Conservation (phyloP, 2,329 filamentous ascomycete genomes). For the Diaporthe citri region DNA sequence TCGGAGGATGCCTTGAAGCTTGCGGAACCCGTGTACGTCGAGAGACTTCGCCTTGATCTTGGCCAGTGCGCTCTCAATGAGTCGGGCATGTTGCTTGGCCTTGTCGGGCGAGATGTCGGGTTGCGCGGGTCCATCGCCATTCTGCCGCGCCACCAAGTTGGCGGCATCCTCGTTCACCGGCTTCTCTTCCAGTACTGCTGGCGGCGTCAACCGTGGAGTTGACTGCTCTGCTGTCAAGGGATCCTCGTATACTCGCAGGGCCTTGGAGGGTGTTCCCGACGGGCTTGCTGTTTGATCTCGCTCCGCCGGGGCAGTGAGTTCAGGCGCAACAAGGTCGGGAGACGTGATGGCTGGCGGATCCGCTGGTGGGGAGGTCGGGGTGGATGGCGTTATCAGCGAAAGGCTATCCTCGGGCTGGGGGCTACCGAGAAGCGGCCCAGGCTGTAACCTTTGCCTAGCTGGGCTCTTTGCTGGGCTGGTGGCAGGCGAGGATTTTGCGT, state of each 20-base stretch:
- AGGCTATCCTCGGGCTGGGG: constrained; percentile 67
- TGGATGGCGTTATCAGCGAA: constrained; percentile 63
- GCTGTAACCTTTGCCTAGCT: constrained; percentile 46
- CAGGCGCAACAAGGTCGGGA: constrained; percentile 37
- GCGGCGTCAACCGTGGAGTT: constrained; percentile 51
- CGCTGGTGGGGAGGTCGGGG: constrained; percentile 48
- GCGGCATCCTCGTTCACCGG: constrained; percentile 69
- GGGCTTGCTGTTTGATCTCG: constrained; percentile 32
- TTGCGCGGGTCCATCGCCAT: constrained; percentile 36
- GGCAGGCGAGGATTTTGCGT: constrained; percentile 52
- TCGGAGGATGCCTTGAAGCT: constrained; percentile 80
- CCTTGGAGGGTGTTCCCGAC: constrained; percentile 50
- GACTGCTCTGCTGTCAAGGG: constrained; percentile 65
- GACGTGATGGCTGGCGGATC: constrained; percentile 27
- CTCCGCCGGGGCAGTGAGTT: constrained; percentile 4
- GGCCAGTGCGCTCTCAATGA: constrained; percentile 80
- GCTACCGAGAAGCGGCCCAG: constrained; percentile 49
- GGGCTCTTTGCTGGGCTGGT: constrained; percentile 52
- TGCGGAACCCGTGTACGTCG: constrained; percentile 86
- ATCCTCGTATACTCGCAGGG: constrained; percentile 73
- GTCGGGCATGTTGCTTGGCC: constrained; percentile 67
- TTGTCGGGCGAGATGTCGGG: constrained; percentile 62
- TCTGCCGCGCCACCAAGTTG: constrained; percentile 46
- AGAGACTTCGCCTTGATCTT: constrained; percentile 78
- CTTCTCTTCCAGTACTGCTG: constrained; percentile 70